Conservation (phyloP, 768 basidiomycete genomes). For the Mycena amicta region DNA sequence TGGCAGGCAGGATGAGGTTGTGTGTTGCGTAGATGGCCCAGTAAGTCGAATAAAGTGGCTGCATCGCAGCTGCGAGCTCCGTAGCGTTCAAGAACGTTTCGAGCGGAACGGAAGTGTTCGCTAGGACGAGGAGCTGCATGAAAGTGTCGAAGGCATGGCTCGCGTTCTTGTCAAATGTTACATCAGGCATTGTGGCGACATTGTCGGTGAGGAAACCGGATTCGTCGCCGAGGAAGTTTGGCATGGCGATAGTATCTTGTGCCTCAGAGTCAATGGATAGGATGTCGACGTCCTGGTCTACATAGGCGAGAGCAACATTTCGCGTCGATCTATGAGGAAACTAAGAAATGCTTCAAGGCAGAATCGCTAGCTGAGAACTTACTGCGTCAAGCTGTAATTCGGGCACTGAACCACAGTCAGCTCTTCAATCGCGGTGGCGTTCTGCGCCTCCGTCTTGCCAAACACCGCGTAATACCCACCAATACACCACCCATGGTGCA, state of each 20-base stretch:
- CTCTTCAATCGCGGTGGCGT: slow-evolving; percentile 1
- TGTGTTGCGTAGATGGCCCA: neutral
- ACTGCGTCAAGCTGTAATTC: neutral
- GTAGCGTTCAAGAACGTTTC: slow-evolving; percentile 3
- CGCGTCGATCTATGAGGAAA: neutral
- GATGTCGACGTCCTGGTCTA: neutral
- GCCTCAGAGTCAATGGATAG: neutral
- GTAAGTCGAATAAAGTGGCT: slow-evolving; percentile 2
- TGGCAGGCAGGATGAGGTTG: neutral
- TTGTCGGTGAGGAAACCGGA: neutral
- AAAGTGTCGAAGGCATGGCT: slow-evolving; percentile 3
- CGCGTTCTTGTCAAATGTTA: neutral
- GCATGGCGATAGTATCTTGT: neutral
- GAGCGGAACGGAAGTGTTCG: slow-evolving; percentile 5
- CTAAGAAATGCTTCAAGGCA: neutral
- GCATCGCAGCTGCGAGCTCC: neutral
- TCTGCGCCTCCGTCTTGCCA: neutral
- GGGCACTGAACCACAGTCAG: slow-evolving; percentile 3
- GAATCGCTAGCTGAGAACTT: too few species aligned
- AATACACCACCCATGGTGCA: too few species aligned
- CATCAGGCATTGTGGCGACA: neutral
- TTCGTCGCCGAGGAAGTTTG: neutral
- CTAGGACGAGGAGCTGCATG: slow-evolving; percentile 9
- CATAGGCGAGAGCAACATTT: slow-evolving; percentile 5
- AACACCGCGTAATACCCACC: neutral